Percentiles rank a stretch among this genome's conserved stretches.
Conservation (phyloP, 176 grass and related monocot species). For the Tillandsia leiboldiana region DNA sequence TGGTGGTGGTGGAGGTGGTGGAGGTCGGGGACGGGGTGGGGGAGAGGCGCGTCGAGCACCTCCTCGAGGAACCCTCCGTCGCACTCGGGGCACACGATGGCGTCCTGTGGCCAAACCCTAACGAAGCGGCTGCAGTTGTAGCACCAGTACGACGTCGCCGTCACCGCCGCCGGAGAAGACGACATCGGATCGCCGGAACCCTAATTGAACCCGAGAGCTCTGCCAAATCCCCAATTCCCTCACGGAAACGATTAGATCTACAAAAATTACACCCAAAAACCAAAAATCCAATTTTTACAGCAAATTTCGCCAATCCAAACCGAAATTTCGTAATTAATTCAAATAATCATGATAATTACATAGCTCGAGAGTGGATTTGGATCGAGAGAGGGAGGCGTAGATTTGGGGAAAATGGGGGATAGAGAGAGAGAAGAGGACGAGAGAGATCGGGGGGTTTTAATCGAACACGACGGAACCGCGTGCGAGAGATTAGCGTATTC, state of each 20-base stretch:
- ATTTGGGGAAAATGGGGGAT: neutral
- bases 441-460: slow-evolving; percentile 10
- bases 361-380: neutral
- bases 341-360: too few species aligned
- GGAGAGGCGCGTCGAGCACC: slow-evolving; percentile 27
- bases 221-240: neutral
- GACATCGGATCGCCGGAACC: neutral
- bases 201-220: too few species aligned
- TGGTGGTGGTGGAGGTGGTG: neutral
- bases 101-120: slow-evolving; percentile 18
- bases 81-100: slow-evolving; percentile 61
- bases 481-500: slow-evolving; percentile 11
- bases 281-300: neutral
- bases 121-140: slow-evolving; percentile 92
- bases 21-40: neutral
- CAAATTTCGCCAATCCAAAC: neutral
- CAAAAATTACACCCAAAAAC: neutral
- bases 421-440: neutral
- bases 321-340: too few species aligned
- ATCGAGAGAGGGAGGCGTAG: neutral
- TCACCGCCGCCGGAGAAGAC: slow-evolving; percentile 15
- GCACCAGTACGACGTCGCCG: slow-evolving; percentile 78
- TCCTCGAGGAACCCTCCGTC: slow-evolving; percentile 92
- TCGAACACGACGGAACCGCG: slow-evolving; percentile 13
- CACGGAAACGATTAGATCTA: neutral